phyloP scores from a whole-genome alignment of 441 rosid species.

The Pelargonium cotyledonis region DNA sequence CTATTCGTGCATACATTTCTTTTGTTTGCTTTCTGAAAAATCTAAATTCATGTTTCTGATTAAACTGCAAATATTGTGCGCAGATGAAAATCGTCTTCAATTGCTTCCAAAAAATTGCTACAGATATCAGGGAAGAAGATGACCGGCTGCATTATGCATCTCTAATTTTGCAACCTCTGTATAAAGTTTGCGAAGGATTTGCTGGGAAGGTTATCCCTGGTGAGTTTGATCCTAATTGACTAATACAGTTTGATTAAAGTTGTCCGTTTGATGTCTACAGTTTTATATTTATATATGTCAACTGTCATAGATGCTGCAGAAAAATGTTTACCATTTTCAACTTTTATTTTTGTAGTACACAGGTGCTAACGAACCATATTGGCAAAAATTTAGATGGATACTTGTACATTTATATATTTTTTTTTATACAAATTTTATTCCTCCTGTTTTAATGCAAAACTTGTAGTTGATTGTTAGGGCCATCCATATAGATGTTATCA shows the following conservation, averaged over 20 bases:
- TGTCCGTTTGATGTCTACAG: not conserved
- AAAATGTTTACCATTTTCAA: no score
- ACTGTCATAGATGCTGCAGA: no score
- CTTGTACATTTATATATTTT: no score
- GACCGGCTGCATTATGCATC: constrained; percentile 44
- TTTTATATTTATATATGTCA: not conserved
- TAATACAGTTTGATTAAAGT: not conserved
- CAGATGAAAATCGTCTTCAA: constrained; percentile 70
- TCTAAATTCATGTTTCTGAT: constrained; percentile 5
- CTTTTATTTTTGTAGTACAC: no score
- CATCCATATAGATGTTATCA: no score
- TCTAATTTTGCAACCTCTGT: constrained; percentile 62
- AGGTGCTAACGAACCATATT: no score
- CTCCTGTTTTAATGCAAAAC: no score
- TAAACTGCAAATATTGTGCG: constrained; percentile 20
- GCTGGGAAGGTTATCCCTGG: constrained; percentile 71
- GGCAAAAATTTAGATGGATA: no score
- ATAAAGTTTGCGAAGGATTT: constrained; percentile 85
- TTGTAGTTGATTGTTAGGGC: no score
- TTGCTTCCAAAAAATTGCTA: constrained; percentile 43
- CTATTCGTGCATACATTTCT: no score
- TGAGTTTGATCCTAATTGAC: constrained; percentile 24
- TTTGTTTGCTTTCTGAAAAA: not conserved
- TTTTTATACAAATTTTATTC: no score
- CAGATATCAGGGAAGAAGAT: constrained; percentile 33